Percentiles rank a stretch among this genome's conserved stretches.
These are phyloP conservation scores for Plectosphaerella plurivora DNA, from an alignment of 2,329 filamentous ascomycete genomes.

Conservation along the genomic window DNA sequence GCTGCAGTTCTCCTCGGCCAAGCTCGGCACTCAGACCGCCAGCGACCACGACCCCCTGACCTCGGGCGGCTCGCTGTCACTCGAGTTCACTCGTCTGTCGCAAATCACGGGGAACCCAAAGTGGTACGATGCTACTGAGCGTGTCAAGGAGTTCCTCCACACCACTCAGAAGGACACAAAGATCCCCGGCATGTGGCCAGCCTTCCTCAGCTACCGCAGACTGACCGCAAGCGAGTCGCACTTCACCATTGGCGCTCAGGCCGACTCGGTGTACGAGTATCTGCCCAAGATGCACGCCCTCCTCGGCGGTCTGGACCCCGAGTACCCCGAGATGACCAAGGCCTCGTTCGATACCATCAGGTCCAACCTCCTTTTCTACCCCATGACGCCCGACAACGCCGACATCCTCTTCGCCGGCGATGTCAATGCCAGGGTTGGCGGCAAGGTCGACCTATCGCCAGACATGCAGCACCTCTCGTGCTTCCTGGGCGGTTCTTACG, in stretches of 20 bases:
- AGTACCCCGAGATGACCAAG: constrained; percentile 63
- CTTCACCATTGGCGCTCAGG: constrained; percentile 40
- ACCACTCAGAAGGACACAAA: constrained; percentile 60
- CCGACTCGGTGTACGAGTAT: constrained; percentile 54
- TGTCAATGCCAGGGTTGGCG: constrained; percentile 20
- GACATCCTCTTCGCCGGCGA: constrained; percentile 57
- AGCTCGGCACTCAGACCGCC: constrained; percentile 28
- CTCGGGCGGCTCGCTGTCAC: constrained; percentile 58
- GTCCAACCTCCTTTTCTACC: constrained; percentile 62
- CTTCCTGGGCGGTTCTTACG: constrained; percentile 63
- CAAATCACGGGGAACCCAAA: constrained; percentile 69
- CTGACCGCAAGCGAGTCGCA: constrained; percentile 34
- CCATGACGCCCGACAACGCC: constrained; percentile 55
- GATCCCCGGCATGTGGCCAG: constrained; percentile 71
- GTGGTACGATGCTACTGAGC: constrained; percentile 72
- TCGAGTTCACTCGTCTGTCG: constrained; percentile 72
- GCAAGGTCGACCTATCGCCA: constrained; percentile 22
- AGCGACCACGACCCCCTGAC: constrained; percentile 34
- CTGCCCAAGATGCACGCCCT: constrained; percentile 56
- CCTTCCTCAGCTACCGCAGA: constrained; percentile 56
- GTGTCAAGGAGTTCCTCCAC: constrained; percentile 66
- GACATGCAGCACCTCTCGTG: constrained; percentile 56
- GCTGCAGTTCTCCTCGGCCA: constrained; percentile 38
- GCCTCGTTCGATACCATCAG: constrained; percentile 57
- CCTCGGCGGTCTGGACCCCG: constrained; percentile 58